Percentiles rank a stretch among this genome's conserved stretches.
Evolutionary conservation across 1,284 basidiomycete genomes (phyloP).

Genomic region (Pseudozyma pruni): DNA sequence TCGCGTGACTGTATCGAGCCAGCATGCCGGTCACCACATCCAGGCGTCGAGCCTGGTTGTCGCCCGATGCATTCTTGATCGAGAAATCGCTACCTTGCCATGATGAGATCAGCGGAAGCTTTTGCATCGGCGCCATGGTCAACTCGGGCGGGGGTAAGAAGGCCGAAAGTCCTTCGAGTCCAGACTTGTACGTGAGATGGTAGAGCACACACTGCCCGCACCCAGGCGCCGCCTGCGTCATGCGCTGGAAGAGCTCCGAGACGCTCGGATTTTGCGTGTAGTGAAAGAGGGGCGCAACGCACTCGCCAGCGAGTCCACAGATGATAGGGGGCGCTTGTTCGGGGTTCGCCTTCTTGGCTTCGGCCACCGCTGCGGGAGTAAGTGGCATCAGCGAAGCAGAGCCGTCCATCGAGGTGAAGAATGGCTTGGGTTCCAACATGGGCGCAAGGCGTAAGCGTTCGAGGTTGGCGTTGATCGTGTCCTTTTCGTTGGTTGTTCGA

Average conservation of each 20-base stretch:
- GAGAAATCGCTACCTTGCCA: conserved; percentile 8
- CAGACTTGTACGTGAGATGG: conserved; percentile 16
- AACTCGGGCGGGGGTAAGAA: conserved; percentile 14
- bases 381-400: conserved; percentile 5
- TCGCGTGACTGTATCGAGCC: conserved; percentile 19
- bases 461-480: conserved; percentile 1
- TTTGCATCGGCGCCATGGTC: background rate
- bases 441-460: background rate
- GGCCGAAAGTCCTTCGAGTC: conserved; percentile 14
- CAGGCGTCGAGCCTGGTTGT: background rate
- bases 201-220: conserved; percentile 27
- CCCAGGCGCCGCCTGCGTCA: conserved; percentile 1
- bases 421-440: conserved; percentile 1
- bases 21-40: conserved; percentile 8
- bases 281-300: conserved; percentile 6
- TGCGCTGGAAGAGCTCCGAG: conserved; percentile 2
- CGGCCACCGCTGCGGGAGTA: background rate
- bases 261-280: conserved; percentile 1
- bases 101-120: conserved; percentile 6
- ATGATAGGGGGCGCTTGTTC: background rate
- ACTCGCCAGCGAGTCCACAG: conserved; percentile 1
- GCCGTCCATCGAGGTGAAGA: conserved; percentile 21
- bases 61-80: background rate
- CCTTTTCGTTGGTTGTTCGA: background rate
- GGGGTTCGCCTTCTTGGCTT: no score